Evolutionary conservation across 352 stramenopile species (phyloP).

Genomic region (Pythium phragmitis): DNA sequence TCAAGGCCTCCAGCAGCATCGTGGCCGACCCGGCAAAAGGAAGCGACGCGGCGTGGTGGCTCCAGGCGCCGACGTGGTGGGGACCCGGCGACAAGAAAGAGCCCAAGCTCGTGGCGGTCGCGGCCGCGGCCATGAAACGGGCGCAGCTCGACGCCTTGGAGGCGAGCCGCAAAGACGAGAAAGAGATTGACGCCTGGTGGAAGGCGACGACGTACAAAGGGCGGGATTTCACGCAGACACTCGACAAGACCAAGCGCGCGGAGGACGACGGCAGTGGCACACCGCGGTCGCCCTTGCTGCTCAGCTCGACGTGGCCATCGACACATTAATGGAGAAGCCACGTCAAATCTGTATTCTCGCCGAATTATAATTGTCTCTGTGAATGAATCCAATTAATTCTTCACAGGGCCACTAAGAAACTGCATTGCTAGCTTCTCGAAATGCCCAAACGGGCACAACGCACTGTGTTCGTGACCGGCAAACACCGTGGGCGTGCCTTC

Average conservation of each 20-base stretch:
- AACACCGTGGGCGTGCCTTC: conserved; percentile 53
- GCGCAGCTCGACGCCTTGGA: conserved; percentile 23
- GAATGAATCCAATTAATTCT: not conserved
- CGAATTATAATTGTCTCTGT: not conserved
- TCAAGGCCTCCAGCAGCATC: conserved; percentile 20
- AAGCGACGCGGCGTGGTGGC: conserved; percentile 47
- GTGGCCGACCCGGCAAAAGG: conserved; percentile 16
- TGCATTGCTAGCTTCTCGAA: conserved; percentile 53
- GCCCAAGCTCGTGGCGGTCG: conserved; percentile 32
- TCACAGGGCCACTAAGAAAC: conserved; percentile 36
- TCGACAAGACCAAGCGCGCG: conserved; percentile 28
- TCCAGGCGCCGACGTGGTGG: conserved; percentile 71
- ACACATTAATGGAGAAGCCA: not conserved
- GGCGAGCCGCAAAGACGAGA: conserved; percentile 4
- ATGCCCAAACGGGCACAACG: conserved; percentile 59
- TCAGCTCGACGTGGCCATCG: conserved; percentile 29
- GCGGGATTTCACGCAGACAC: conserved; percentile 50
- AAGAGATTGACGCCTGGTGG: conserved; percentile 58
- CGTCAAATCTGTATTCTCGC: not conserved
- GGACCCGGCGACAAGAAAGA: conserved; percentile 33
- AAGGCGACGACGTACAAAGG: conserved; percentile 72
- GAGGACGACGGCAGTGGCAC: conserved; percentile 21
- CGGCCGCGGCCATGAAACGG: conserved; percentile 25
- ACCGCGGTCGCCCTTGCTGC: conserved; percentile 23
- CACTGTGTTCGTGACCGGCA: conserved; percentile 49